Evolutionary conservation across 1,139 yeast genomes (phyloP), one percentile per base, ranked within the genome.

Genomic region (Pichia sp.): DNA sequence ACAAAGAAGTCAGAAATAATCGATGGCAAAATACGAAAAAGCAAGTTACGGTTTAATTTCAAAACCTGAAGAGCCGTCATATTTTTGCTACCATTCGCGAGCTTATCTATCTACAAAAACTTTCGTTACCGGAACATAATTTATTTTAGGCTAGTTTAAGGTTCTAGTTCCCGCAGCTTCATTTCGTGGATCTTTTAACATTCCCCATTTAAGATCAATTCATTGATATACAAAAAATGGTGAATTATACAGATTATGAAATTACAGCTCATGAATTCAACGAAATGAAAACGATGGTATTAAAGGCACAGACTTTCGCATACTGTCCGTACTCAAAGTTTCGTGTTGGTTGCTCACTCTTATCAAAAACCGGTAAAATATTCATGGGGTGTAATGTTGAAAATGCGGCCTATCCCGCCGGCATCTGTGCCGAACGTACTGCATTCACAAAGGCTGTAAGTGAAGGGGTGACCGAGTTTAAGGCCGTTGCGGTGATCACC

Each of bases 371-470:
- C 8, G 84, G 79, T 3, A 65, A 67, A 27, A 68, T 61, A 40
- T 65, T 81, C 34, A 61, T 65, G 10, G 98, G 97, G 4, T 95
- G 95, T 41, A 92, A 92, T 55, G 79, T 92, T 29, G 98, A 92
- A 60, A 92, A 90, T 60, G 97, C 97, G 3, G 80, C 94, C 38
- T 90, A 85, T 58, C 94, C 71, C 0, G 97, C 84, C 0, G 74
- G 85, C 2, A 79, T 88, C 23, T 92, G 98, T 62, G 98, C 98
- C 2, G 98, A 92, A 60, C 69, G 96, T 45, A 73, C 87, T 1
- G 84, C 97, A 0, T 70, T 86, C 3, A 73, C 78, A 27, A 76
- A 76, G 46, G 90, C 95, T 0, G 73, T 81, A 5, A 54, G 56
- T 7, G 43, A 46, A n/a, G 54, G 73, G 64, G 64, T 47, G 55